A percentile compares a stretch with the other conserved stretches of the same genome.
Evolutionary conservation across 345 rosid species (phyloP).

Genomic region (Limnanthes douglasii): DNA sequence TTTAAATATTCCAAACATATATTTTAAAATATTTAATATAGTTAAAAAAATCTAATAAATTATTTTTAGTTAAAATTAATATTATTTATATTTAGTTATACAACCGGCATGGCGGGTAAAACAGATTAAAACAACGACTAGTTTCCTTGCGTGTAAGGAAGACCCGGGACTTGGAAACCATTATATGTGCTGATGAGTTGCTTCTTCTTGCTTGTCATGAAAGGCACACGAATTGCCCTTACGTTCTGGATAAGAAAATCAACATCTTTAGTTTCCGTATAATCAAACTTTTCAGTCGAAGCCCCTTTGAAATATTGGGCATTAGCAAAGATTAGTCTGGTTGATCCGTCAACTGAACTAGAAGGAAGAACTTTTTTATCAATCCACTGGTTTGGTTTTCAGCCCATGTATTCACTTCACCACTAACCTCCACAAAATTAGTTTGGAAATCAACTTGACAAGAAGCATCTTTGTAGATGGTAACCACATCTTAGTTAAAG

Average conservation of each 20-base stretch:
- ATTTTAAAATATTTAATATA: too few relatives aligned
- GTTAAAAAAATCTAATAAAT: too few relatives aligned
- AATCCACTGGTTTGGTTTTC: constrained; percentile 63
- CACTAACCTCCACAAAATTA: constrained; percentile 53
- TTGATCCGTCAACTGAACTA: constrained; percentile 34
- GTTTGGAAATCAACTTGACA: constrained; percentile 50
- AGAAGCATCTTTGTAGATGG: constrained; percentile 44
- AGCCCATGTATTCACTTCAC: constrained; percentile 65
- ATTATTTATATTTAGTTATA: too few relatives aligned
- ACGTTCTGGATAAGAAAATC: constrained; percentile 58
- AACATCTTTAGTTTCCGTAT: constrained; percentile 26
- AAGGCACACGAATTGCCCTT: constrained; percentile 31
- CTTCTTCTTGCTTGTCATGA: constrained; percentile 65
- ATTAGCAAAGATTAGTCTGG: constrained; percentile 53
- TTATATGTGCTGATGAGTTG: constrained; percentile 31
- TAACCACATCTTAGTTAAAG: constrained; percentile 36
- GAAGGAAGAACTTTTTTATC: constrained; percentile 53
- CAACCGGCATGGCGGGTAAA: too few relatives aligned
- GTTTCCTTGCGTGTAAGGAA: constrained; percentile 59
- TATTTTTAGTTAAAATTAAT: too few relatives aligned
- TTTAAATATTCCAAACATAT: too few relatives aligned
- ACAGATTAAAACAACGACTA: too few relatives aligned
- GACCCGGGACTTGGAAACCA: constrained; percentile 57
- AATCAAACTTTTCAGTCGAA: constrained; percentile 59
- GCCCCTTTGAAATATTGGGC: constrained; percentile 77